Percentiles rank a stretch among this genome's conserved stretches.
Evolutionary conservation across 495 filamentous ascomycete genomes (phyloP).

Genomic region (Hypoxylon crocopeplum): DNA sequence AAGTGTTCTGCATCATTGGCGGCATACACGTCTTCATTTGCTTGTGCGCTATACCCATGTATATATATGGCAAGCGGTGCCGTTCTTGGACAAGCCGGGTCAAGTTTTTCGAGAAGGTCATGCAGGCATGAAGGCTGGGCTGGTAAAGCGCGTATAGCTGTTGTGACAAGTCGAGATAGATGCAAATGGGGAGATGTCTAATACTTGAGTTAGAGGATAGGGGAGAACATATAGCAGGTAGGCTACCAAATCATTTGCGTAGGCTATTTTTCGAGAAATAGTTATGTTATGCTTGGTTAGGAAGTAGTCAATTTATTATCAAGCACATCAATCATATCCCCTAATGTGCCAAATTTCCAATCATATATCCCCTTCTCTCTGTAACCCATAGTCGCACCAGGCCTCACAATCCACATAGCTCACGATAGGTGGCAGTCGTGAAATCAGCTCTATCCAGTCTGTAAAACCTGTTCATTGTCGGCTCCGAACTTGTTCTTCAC

Average conservation of each 20-base stretch:
- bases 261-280: too few species aligned
- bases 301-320: conserved; percentile 35
- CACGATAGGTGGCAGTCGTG: conserved; percentile 69
- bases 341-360: conserved; percentile 59
- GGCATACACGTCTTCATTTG: conserved; percentile 48
- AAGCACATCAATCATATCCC: conserved; percentile 67
- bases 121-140: conserved; percentile 19
- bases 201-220: too few species aligned
- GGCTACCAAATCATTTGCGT: too few species aligned
- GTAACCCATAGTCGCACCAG: conserved; percentile 48
- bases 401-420: conserved; percentile 66
- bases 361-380: conserved; percentile 34
- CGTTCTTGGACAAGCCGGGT: conserved; percentile 39
- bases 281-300: neutral
- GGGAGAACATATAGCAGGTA: too few species aligned
- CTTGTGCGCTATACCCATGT: conserved; percentile 51
- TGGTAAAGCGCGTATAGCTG: neutral
- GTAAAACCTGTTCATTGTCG: conserved; percentile 56
- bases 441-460: conserved; percentile 66
- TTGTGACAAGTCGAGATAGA: neutral
- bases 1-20: conserved; percentile 51
- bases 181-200: too few species aligned
- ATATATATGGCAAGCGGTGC: conserved; percentile 51
- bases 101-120: conserved; percentile 38
- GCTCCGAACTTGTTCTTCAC: conserved; percentile 59